Evolutionary conservation across 169 alveolate species (phyloP).

Genomic region (Plasmodium vinckei): DNA sequence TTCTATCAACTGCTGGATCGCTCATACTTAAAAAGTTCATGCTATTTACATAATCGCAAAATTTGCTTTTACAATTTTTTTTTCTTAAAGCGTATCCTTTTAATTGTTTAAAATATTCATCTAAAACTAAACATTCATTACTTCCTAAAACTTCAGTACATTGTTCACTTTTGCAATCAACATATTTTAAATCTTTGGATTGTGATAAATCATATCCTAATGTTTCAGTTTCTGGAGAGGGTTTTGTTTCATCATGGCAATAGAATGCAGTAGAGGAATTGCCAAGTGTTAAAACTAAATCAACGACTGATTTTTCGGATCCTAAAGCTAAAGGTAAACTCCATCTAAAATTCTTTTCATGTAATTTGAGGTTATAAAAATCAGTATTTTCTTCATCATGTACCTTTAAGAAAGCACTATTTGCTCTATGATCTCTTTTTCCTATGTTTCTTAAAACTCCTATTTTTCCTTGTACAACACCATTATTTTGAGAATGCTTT

Average conservation of each 20-base stretch:
- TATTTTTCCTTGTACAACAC: background rate
- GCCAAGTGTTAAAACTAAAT: slow-evolving; percentile 22
- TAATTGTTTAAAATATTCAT: slow-evolving; percentile 18
- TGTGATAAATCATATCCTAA: slow-evolving; percentile 12
- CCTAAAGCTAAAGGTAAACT: slow-evolving; percentile 38
- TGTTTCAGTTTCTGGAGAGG: background rate
- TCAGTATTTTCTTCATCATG: background rate
- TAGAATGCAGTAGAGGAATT: slow-evolving; percentile 31
- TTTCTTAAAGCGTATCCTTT: slow-evolving; percentile 28
- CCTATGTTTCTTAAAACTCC: background rate
- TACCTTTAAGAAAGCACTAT: slow-evolving; percentile 6
- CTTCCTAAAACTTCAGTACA: background rate
- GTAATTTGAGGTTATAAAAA: slow-evolving; percentile 21
- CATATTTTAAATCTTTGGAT: slow-evolving; percentile 27
- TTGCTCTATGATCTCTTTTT: background rate
- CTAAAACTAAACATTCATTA: slow-evolving; percentile 7
- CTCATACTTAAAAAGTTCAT: slow-evolving; percentile 41
- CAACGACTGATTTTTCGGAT: slow-evolving; percentile 9
- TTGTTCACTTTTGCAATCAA: slow-evolving; percentile 11
- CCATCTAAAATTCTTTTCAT: slow-evolving; percentile 61
- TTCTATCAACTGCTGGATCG: slow-evolving; percentile 8
- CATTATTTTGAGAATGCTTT: no score
- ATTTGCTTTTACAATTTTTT: slow-evolving; percentile 32
- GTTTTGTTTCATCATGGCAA: slow-evolving; percentile 6
- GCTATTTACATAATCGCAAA: slow-evolving; percentile 49